These are phyloP conservation scores for Aspergillus uvarum DNA, from an alignment of 2,329 filamentous ascomycete genomes.

Conservation along the genomic window DNA sequence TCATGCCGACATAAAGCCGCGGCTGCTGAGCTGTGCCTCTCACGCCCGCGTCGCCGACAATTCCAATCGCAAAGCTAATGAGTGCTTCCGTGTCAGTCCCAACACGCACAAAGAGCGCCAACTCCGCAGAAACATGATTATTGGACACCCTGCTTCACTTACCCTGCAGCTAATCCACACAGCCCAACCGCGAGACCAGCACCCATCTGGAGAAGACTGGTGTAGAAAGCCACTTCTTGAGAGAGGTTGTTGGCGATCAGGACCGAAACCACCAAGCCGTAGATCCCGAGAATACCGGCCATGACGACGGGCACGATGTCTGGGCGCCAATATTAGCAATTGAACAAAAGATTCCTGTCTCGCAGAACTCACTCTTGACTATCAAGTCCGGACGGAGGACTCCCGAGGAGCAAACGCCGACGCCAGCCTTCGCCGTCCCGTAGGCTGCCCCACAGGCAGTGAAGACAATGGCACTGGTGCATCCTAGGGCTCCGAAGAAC, in stretches of 20 bases:
- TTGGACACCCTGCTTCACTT: constrained; percentile 19
- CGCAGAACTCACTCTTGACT: constrained; percentile 74
- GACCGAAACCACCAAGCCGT: constrained; percentile 84
- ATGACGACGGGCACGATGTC: constrained; percentile 99
- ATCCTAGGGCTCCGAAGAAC: constrained; percentile 98
- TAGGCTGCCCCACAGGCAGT: constrained; percentile 96
- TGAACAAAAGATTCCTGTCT: too few species aligned
- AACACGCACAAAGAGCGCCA: too few species aligned
- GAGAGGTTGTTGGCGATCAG: constrained; percentile 77
- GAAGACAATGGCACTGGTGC: constrained; percentile 91
- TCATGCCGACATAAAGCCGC: constrained; percentile 89
- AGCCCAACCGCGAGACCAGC: constrained; percentile 80
- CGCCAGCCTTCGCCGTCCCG: constrained; percentile 98
- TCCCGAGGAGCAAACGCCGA: constrained; percentile 97
- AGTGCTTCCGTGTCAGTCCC: constrained; percentile 9
- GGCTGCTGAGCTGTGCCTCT: constrained; percentile 54
- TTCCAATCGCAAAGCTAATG: constrained; percentile 73
- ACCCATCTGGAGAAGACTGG: constrained; percentile 81
- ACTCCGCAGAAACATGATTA: too few species aligned
- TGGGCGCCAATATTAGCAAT: constrained; percentile 36
- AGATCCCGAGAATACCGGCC: constrained; percentile 99
- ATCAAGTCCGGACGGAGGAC: constrained; percentile 96
- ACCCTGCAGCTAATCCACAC: constrained; percentile 74
- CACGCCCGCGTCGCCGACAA: constrained; percentile 63
- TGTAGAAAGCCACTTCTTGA: constrained; percentile 72